phyloP scores from a whole-genome alignment of 2,329 filamentous ascomycete genomes.

The Claviceps humidiphila region DNA sequence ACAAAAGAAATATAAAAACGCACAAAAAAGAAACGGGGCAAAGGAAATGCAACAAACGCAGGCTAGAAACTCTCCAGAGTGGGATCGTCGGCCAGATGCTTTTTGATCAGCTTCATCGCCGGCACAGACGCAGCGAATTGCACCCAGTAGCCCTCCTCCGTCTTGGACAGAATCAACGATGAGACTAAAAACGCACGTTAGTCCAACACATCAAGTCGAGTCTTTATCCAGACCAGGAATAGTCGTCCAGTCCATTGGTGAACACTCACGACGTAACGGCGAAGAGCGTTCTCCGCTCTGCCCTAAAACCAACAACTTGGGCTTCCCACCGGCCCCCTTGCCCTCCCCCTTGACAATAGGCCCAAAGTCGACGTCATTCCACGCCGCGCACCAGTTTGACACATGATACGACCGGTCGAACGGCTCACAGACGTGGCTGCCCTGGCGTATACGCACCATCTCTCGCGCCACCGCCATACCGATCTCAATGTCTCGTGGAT shows the following conservation, averaged over 20 bases:
- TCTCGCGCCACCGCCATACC: not conserved
- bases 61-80: not conserved
- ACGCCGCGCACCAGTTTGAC: slow-evolving; percentile 3
- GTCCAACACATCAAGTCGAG: not conserved
- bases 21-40: not conserved
- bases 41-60: not conserved
- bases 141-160: slow-evolving; percentile 3
- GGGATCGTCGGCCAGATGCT: slow-evolving; percentile 1
- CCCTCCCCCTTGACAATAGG: not conserved
- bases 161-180: not conserved
- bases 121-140: not conserved
- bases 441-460: slow-evolving; percentile 1
- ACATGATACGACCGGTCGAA: not conserved
- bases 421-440: slow-evolving; percentile 1
- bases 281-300: not conserved
- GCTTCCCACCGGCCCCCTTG: not conserved
- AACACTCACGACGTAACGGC: not conserved
- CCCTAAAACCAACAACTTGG: slow-evolving; percentile 1
- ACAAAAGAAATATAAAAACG: not conserved
- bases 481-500: not conserved
- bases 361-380: slow-evolving; percentile 2
- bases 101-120: not conserved
- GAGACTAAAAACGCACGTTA: not conserved
- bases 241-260: too few species aligned
- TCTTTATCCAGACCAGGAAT: too few species aligned